Evolutionary conservation across 768 basidiomycete genomes (phyloP).

Genomic region (Pholiota conissans): DNA sequence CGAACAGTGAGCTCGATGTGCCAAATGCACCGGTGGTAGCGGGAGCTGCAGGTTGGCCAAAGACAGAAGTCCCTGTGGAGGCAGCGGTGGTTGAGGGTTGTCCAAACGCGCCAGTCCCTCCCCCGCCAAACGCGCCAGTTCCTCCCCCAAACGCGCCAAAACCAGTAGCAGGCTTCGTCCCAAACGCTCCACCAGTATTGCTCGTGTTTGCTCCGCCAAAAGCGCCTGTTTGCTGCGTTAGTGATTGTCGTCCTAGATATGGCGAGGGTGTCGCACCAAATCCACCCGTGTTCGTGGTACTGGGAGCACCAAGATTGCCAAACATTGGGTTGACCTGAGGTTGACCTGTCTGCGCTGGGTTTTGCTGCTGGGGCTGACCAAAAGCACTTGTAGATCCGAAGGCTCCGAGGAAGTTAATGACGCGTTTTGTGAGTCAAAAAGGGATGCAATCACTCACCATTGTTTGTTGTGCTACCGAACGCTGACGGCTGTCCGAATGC

Average conservation of each 20-base stretch:
- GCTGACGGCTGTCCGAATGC: constrained; percentile 64
- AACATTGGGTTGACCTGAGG: constrained; percentile 80
- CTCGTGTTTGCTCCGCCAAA: constrained; percentile 39
- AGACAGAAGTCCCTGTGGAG: constrained; percentile 32
- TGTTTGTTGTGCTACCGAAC: constrained; percentile 28
- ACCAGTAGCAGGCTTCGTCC: constrained; percentile 68
- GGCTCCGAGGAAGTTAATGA: constrained; percentile 35
- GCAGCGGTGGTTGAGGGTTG: constrained; percentile 25
- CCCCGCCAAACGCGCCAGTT: constrained; percentile 51
- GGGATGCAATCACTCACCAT: constrained; percentile 35
- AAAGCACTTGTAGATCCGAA: constrained; percentile 60
- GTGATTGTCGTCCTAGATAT: constrained; percentile 13
- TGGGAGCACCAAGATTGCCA: constrained; percentile 50
- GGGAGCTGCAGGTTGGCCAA: constrained; percentile 39
- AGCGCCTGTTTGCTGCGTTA: constrained; percentile 35
- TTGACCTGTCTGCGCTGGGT: constrained; percentile 54
- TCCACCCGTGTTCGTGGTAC: constrained; percentile 31
- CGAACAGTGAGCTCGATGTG: constrained; percentile 26
- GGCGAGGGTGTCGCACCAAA: constrained; percentile 41
- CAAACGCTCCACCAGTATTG: constrained; percentile 52
- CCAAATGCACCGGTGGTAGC: constrained; percentile 33
- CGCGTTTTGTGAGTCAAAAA: constrained; percentile 22
- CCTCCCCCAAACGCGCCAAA: constrained; percentile 78
- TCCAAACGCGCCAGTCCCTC: constrained; percentile 42
- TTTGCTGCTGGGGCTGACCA: constrained; percentile 56